These are phyloP conservation scores for Apiospora koreana DNA, from an alignment of 2,329 filamentous ascomycete genomes.

Conservation along the genomic window DNA sequence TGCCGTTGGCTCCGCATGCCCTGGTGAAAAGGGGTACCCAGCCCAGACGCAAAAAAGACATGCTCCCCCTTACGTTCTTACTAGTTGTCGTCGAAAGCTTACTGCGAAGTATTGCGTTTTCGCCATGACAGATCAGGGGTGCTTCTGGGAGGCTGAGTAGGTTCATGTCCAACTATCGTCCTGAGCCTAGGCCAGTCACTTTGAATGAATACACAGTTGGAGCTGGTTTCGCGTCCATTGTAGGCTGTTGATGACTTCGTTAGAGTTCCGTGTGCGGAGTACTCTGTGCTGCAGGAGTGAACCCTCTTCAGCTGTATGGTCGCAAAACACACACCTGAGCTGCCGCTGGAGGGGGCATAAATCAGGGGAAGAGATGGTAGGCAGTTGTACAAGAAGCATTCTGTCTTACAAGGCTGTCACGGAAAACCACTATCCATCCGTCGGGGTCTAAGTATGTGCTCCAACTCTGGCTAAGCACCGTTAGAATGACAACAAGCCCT, in stretches of 20 bases:
- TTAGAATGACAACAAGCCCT: not conserved
- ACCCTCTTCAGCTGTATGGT: not conserved
- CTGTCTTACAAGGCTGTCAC: not conserved
- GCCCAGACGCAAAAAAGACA: not conserved
- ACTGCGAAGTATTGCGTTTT: not conserved
- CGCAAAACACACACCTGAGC: not conserved
- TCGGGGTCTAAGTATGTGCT: not conserved
- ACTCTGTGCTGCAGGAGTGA: not conserved
- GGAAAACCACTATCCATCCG: not conserved
- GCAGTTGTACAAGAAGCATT: not conserved
- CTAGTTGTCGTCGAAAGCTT: too few relatives aligned
- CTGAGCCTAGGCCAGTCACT: not conserved
- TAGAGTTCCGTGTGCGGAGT: not conserved
- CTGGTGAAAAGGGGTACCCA: not conserved
- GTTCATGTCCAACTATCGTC: not conserved
- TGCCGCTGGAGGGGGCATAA: not conserved
- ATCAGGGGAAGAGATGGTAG: not conserved
- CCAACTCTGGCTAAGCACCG: not conserved
- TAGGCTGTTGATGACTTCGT: not conserved
- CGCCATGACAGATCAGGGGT: not conserved
- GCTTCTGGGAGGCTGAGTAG: not conserved
- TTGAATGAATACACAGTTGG: not conserved
- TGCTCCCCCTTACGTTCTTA: not conserved
- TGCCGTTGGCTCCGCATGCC: not conserved
- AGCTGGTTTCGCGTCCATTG: not conserved